Base-by-base conservation (phyloP, 441 rosid species). In the Melastoma candidum region DNA sequence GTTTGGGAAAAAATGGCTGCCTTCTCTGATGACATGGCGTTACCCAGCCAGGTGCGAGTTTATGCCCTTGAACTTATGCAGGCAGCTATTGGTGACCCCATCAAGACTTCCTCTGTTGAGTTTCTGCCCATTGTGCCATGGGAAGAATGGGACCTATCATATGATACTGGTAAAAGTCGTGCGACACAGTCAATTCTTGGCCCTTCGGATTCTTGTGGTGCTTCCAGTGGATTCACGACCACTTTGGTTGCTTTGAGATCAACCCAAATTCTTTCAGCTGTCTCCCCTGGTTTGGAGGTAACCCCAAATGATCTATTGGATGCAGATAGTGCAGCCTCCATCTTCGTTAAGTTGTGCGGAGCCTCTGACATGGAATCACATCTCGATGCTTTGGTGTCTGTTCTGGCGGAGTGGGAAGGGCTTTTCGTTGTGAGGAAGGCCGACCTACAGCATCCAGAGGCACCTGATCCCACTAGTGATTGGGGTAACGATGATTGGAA, bases 351-450 rank as follows among this genome's bases (percentile, higher is more conserved):
- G 71, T 65, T 87, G 70, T 79, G 82, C 57, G 68, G 68, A 49
- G 74, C 71, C 63, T 82, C 87, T 61, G 62, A 54, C 45, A 65
- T 71, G 5, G 73, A 70, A 57, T 53, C 70, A 68, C 85, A 85
- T 74, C 61, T 80, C 8, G 76, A 75, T 54, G 85, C 80, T 61
- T 73, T 90, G 71, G 63, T 82, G n/a, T 74, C 81, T 44, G 73
- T 87, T 70, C 70, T 94, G 69, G 84, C 77, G 71, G 97, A 89
- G 75, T 90, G 99, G 99, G 96, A 90, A 73, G 85, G 82, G 59
- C 71, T 83, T 60, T 90, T 85, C 63, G 71, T 66, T 45, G 61
- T 53, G 49, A 65, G 63, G 61, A 75, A 58, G 57, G 83, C 70
- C n/a, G 74, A 75, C 67, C 67, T 56, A 59, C 63, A 71, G 22